These are phyloP conservation scores for Trichocomaceae sp. DNA, from an alignment of 2,329 filamentous ascomycete genomes.

Conservation along the genomic window DNA sequence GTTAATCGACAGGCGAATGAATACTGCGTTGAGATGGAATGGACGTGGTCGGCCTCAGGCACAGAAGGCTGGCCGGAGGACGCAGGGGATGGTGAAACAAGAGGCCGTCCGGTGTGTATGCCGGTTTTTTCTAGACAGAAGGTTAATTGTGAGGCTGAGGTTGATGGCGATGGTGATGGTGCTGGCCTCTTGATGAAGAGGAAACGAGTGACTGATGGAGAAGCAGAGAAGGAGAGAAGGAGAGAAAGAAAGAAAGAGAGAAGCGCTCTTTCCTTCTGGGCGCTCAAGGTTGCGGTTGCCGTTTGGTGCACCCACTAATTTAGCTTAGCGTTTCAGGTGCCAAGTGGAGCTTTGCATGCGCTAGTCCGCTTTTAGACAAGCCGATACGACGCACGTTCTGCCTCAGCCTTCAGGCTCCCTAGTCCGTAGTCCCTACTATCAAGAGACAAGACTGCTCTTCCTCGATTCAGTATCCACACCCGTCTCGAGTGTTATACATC, in stretches of 20 bases:
- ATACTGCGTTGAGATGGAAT: background rate
- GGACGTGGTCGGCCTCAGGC: background rate
- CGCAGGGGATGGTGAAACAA: constrained; percentile 13
- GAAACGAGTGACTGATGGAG: constrained; percentile 3
- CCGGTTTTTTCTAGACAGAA: too few relatives aligned
- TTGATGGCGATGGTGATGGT: background rate
- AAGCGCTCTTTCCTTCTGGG: background rate
- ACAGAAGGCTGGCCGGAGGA: constrained; percentile 6
- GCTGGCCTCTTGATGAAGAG: background rate
- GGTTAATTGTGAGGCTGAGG: too few relatives aligned
- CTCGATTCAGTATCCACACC: too few relatives aligned
- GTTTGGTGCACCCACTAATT: too few relatives aligned
- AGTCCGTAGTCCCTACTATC: too few relatives aligned
- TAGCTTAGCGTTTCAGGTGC: too few relatives aligned
- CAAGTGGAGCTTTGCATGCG: background rate
- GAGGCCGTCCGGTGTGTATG: background rate
- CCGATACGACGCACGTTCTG: background rate
- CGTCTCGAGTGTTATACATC: too few relatives aligned
- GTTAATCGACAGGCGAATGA: background rate
- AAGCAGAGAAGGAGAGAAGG: background rate
- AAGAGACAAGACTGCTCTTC: too few relatives aligned
- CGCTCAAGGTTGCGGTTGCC: too few relatives aligned
- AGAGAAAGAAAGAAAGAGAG: background rate
- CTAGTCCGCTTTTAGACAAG: background rate
- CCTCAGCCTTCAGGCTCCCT: too few relatives aligned